These are phyloP conservation scores for Strobilomyces confusus DNA, from an alignment of 768 basidiomycete species.

Conservation along the genomic window DNA sequence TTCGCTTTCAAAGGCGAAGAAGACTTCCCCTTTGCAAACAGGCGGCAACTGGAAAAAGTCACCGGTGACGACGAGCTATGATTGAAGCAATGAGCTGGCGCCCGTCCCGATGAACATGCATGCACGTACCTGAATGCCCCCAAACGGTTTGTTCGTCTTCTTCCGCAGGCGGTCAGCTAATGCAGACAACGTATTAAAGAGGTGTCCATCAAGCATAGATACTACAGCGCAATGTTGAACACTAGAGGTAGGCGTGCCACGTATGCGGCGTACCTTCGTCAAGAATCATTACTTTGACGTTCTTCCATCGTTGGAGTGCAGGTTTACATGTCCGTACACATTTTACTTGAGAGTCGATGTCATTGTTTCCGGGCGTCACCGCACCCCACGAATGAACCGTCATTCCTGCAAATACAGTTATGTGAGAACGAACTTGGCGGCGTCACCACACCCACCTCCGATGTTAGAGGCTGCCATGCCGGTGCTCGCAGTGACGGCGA, in stretches of 20 bases:
- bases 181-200: conserved; percentile 56
- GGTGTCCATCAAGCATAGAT: conserved; percentile 64
- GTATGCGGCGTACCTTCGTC: conserved; percentile 49
- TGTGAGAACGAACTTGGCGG: background rate
- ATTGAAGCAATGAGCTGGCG: background rate
- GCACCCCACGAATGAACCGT: conserved; percentile 64
- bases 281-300: conserved; percentile 55
- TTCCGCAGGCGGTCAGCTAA: conserved; percentile 51
- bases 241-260: too few relatives aligned
- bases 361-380: conserved; percentile 43
- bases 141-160: conserved; percentile 50
- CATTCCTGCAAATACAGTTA: conserved; percentile 36
- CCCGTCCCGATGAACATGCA: background rate
- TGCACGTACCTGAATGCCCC: conserved; percentile 55
- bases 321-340: conserved; percentile 53
- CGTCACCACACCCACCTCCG: conserved; percentile 27
- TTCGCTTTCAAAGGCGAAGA: conserved; percentile 65
- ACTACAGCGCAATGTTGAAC: conserved; percentile 33
- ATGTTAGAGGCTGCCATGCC: conserved; percentile 50
- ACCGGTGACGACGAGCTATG: conserved; percentile 48
- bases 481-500: conserved; percentile 45
- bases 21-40: conserved; percentile 41
- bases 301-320: conserved; percentile 53
- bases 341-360: conserved; percentile 42
- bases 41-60: conserved; percentile 62